Base-by-base conservation (phyloP, 2,329 filamentous ascomycete genomes). In the Stagonosporopsis vannaccii region DNA sequence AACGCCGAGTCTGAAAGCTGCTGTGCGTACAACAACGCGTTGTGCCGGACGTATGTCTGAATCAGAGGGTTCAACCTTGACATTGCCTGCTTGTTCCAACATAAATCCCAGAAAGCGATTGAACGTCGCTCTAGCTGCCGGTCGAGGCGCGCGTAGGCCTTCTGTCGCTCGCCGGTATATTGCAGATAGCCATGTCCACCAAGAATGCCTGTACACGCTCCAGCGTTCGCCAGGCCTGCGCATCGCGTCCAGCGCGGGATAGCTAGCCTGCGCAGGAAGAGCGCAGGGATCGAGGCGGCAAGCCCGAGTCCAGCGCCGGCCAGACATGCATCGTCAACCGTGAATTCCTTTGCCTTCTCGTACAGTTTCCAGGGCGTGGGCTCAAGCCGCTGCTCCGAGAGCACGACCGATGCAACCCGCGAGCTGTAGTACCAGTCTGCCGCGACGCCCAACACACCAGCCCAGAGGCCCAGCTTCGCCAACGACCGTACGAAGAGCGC, bases 361-460 rank as follows among this genome's bases (percentile, higher is more conserved):
- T 62, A 72, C 13, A 72, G 53, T 32, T 60, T 70, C 61, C 63
- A 64, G 7, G 59, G 62, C 35, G 46, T 58, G 33, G 56, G 20
- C 26, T 60, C 42, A 6, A 56, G 32, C 17, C 59, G 40, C 33
- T 37, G 45, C 25, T 65, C 50, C 23, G 61, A 49, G 7, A 61
- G 41, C 9, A 62, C 56, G 13, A 63, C 17, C 33, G 52, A 48
- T 6, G 65, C 60, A 47, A 72, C 66, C 12, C 51, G 36, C 4
- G 59, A 56, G 41, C 70, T 58, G 42, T 71, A 71, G 54, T 68
- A 72, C 46, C 55, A 66, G 45, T 70, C 71, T 9, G 65, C 58
- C 5, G 63, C 62, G 1, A 57, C 66, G 5, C 69, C 68, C 0
- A 61, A 46, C n/a, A 60, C 57, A 5, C 62, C 62, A 8, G 56